Conservation (phyloP, 257 asterid genomes). For the Fraxinus excelsior region DNA sequence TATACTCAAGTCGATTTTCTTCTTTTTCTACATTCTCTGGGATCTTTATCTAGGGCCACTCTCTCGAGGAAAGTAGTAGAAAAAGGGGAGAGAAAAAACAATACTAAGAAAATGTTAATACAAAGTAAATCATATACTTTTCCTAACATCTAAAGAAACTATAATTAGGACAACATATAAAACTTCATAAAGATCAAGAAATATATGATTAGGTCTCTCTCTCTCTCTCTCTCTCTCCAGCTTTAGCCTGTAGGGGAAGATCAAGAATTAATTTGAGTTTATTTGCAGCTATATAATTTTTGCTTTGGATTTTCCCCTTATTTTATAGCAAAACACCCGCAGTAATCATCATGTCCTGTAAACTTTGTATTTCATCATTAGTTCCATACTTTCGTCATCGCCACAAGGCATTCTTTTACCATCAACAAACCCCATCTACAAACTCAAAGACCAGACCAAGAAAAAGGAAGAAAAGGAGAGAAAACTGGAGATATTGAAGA, state of each 20-base stretch:
- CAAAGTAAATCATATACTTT: slow-evolving; percentile 6
- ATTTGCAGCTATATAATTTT: slow-evolving; percentile 5
- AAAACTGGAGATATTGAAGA: slow-evolving; percentile 26
- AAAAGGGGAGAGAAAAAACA: background rate
- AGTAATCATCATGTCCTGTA: slow-evolving; percentile 59
- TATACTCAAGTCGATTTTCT: too few species aligned
- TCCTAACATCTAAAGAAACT: slow-evolving; percentile 11
- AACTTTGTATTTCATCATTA: slow-evolving; percentile 55
- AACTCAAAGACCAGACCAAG: slow-evolving; percentile 26
- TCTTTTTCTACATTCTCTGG: too few species aligned
- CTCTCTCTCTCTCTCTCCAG: slow-evolving; percentile 7
- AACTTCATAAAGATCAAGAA: background rate
- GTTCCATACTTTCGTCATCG: slow-evolving; percentile 62
- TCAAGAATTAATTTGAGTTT: slow-evolving; percentile 12
- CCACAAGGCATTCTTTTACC: slow-evolving; percentile 37
- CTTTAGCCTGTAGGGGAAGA: slow-evolving; percentile 2
- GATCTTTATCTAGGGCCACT: slow-evolving; percentile 5
- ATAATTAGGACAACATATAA: slow-evolving; percentile 7
- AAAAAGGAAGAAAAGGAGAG: slow-evolving; percentile 33
- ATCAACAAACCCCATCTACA: slow-evolving; percentile 31
- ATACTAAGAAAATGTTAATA: background rate
- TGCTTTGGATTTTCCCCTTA: background rate
- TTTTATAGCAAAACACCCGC: slow-evolving; percentile 22
- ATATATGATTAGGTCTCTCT: background rate
- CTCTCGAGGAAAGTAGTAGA: background rate